Evolutionary conservation across 139 green algal genomes (phyloP).

Genomic region (Asterochloris sp.): DNA sequence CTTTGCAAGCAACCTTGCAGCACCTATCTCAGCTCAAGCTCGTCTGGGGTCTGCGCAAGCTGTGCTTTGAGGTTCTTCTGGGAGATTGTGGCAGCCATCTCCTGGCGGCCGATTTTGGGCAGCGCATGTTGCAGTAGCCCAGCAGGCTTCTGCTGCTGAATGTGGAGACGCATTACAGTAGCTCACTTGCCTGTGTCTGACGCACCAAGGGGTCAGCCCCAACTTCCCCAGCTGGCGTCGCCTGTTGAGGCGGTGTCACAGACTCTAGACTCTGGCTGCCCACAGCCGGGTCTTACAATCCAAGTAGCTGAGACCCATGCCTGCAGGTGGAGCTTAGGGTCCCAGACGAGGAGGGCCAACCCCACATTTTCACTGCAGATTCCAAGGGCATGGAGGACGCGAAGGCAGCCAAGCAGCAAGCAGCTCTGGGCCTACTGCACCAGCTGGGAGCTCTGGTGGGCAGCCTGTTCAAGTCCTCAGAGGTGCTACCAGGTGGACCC

Average conservation of each 20-base stretch:
- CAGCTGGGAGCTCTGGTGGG: not conserved
- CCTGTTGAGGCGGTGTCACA: not conserved
- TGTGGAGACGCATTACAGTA: too few relatives aligned
- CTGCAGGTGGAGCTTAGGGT: not conserved
- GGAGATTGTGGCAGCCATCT: too few relatives aligned
- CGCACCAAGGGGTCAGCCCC: too few relatives aligned
- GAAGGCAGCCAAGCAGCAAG: constrained; percentile 17
- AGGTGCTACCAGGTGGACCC: not conserved
- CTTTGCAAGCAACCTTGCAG: not conserved
- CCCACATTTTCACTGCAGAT: not conserved
- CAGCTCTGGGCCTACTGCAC: constrained; percentile 6
- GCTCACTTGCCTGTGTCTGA: too few relatives aligned
- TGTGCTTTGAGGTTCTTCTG: not conserved
- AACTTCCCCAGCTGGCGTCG: too few relatives aligned
- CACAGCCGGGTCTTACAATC: not conserved
- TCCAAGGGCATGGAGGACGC: constrained; percentile 1
- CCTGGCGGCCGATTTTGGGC: too few relatives aligned
- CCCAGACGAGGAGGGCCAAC: not conserved
- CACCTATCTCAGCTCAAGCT: not conserved
- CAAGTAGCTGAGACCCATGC: too few relatives aligned
- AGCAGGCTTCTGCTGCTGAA: too few relatives aligned
- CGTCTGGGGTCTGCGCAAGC: not conserved
- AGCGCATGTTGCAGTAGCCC: too few relatives aligned
- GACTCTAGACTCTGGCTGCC: not conserved
- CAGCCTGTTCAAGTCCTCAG: not conserved